Evolutionary conservation across 768 basidiomycete genomes (phyloP), one percentile per base, ranked within the genome.

Genomic region (Hericium rajendrae): DNA sequence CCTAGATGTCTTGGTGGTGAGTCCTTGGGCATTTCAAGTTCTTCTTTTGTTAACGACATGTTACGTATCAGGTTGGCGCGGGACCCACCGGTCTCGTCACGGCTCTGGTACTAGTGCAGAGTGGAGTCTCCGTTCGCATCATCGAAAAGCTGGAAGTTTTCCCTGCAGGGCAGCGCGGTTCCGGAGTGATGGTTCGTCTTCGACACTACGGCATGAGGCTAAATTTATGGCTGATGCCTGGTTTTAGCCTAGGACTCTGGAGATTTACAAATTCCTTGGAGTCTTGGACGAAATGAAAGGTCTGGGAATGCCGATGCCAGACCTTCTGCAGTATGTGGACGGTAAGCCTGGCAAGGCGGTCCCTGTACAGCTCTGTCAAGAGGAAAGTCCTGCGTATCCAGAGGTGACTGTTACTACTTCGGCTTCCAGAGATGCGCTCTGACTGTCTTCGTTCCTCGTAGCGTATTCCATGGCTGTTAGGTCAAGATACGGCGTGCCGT

Each of bases 191-290:
- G 32, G 32, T 32, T 6, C 32, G 32, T 32, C 32, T 32, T 32
- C 9, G 9, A 32, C 32, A 32, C 32, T 32, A 32, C 6, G 9
- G 9, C 32, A 10, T 32, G 32, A 32, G 32, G 32, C 9, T 32
- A 32, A 32, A 32, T 32, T 32, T 46, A 15, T 46, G 10, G 10
- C 15, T 43, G 16, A 43, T 16, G 6, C 13, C 20, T 43, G 12
- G 6, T 15, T 43, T 15, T 43, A 59, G 57, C 43, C 53, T 40
- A 24, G 57, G 11, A 54, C 57, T 6, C 53, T 55, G 5, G 57
- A 55, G 28, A 18, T 48, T 15, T 55, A 55, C 37, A 41, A 55
- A 13, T 55, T 55, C 16, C 54, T 55, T 28, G 54, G 54, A 6
- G 54, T 55, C 15, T 24, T 55, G 8, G n/a, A 48, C 13, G 54